Evolutionary conservation across 2,329 filamentous ascomycete species (phyloP).

Genomic region (Aspergillus texensis): DNA sequence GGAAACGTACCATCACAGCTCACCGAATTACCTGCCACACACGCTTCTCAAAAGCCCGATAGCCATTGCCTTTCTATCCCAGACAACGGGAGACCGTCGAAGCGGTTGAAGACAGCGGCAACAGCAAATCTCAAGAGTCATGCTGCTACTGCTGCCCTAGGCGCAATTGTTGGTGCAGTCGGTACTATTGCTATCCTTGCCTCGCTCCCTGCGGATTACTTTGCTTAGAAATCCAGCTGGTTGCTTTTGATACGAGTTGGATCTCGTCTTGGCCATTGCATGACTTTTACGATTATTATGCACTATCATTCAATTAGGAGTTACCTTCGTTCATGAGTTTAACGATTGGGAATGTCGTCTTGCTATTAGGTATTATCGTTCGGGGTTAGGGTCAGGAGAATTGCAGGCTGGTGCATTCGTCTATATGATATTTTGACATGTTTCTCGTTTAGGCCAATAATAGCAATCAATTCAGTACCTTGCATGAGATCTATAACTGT

Average conservation of each 20-base stretch:
- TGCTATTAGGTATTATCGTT: neutral
- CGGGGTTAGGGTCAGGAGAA: neutral
- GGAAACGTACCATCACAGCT: slow-evolving; percentile 10
- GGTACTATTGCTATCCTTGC: slow-evolving; percentile 45
- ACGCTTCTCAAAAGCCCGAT: slow-evolving; percentile 12
- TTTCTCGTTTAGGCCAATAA: slow-evolving; percentile 1
- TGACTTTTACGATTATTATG: slow-evolving; percentile 6
- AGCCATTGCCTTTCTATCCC: slow-evolving; percentile 18
- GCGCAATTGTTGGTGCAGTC: slow-evolving; percentile 45
- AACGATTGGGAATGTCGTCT: slow-evolving; percentile 3
- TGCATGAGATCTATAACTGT: neutral
- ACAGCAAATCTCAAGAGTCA: slow-evolving; percentile 35
- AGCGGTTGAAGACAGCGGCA: slow-evolving; percentile 31
- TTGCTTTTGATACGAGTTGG: neutral
- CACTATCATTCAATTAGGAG: slow-evolving; percentile 1
- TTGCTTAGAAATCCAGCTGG: slow-evolving; percentile 30
- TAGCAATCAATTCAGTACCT: neutral
- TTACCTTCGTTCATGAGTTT: neutral
- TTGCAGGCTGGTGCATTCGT: neutral
- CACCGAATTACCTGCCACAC: slow-evolving; percentile 3
- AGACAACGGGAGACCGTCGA: slow-evolving; percentile 26
- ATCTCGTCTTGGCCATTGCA: neutral
- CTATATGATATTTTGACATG: slow-evolving; percentile 1
- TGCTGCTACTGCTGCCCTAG: slow-evolving; percentile 42
- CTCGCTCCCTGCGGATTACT: slow-evolving; percentile 47